A percentile compares a stretch with the other conserved stretches of the same genome.
phyloP scores from a whole-genome alignment of 208 protist species.

The Trypanosoma theileri region DNA sequence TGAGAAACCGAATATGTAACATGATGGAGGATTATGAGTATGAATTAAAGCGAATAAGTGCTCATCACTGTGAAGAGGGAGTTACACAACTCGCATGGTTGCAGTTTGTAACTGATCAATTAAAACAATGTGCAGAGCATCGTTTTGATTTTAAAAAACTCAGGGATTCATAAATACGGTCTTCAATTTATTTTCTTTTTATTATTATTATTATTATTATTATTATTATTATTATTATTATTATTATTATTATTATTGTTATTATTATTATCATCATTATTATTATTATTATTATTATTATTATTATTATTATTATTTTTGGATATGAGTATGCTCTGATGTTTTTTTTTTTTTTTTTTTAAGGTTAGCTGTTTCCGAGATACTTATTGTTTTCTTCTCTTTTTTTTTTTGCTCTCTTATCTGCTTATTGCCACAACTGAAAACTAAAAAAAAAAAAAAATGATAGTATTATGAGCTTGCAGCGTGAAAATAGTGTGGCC shows the following conservation, averaged over 20 bases:
- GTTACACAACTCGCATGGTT: conserved; percentile 88
- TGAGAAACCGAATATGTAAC: conserved; percentile 82
- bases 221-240: conserved; percentile 2
- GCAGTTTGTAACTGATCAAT: conserved; percentile 85
- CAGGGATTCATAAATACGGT: conserved; percentile 25
- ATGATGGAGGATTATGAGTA: conserved; percentile 93
- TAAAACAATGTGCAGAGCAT: conserved; percentile 77
- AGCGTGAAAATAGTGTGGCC: conserved; percentile 46
- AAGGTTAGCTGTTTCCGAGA: too few relatives aligned
- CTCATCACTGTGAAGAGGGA: conserved; percentile 85
- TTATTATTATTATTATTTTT: conserved; percentile 13
- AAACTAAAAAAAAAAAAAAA: conserved; percentile 9
- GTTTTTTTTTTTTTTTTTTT: conserved; percentile 16
- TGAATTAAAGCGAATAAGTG: conserved; percentile 89
- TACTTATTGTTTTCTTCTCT: conserved; percentile 10
- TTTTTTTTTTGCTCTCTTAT: conserved; percentile 27
- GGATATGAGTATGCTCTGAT: background rate
- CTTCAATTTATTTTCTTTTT: conserved; percentile 17
- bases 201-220: conserved; percentile 6
- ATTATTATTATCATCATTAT: conserved; percentile 16
- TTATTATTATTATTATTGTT: conserved; percentile 7
- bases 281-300: conserved; percentile 5
- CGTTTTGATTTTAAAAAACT: conserved; percentile 89
- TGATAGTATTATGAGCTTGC: conserved; percentile 38
- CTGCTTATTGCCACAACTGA: background rate